Evolutionary conservation across 2,329 filamentous ascomycete species (phyloP).

Genomic region (Paracoccidioides brasiliensis): DNA sequence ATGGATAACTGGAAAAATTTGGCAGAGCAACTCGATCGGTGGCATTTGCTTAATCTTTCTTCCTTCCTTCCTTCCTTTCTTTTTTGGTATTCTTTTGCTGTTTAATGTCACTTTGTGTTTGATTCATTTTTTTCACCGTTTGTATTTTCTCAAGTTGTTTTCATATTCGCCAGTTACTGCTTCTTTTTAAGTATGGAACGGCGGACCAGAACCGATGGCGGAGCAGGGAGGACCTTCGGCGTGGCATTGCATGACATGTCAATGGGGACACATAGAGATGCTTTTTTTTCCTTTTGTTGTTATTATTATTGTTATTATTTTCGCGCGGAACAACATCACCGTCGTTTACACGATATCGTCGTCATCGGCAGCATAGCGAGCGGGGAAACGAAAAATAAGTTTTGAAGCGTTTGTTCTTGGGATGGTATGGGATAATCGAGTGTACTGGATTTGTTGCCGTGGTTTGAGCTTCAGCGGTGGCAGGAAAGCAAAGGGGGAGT

Average conservation of each 20-base stretch:
- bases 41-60: constrained; percentile 1
- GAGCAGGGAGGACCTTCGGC: constrained; percentile 6
- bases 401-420: background rate
- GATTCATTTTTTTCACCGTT: background rate
- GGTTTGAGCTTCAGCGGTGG: too few species aligned
- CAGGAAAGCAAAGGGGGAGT: too few species aligned
- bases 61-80: background rate
- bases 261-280: constrained; percentile 4
- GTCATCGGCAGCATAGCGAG: constrained; percentile 11
- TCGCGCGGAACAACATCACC: background rate
- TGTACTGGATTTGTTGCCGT: background rate
- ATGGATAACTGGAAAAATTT: constrained; percentile 6
- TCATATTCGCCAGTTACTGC: background rate
- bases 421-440: background rate
- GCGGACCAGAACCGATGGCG: constrained; percentile 1
- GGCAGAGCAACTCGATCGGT: background rate
- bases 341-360: constrained; percentile 8
- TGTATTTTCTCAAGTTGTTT: background rate
- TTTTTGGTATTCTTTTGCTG: too few species aligned
- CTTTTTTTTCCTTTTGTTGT: background rate
- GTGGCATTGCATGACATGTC: constrained; percentile 1
- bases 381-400: background rate
- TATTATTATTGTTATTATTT: too few species aligned
- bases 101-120: too few species aligned
- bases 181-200: constrained; percentile 2